These are phyloP conservation scores for Vitis riparia DNA, from an alignment of 164 flowering plant species.

Conservation along the genomic window DNA sequence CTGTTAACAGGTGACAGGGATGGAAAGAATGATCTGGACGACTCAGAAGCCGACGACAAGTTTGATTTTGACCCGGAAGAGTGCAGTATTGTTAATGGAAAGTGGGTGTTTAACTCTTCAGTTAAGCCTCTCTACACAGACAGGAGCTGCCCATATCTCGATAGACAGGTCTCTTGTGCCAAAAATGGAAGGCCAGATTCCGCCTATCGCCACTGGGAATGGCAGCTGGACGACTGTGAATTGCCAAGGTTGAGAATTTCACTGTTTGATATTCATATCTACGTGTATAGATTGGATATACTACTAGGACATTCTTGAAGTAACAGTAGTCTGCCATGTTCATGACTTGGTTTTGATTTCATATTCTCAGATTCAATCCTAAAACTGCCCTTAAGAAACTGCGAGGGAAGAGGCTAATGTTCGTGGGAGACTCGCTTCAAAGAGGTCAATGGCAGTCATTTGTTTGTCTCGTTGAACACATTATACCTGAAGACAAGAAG, in stretches of 20 bases:
- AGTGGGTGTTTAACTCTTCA: conserved; percentile 80
- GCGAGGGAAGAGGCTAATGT: conserved; percentile 81
- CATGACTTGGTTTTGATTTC: background rate
- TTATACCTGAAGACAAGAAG: conserved; percentile 56
- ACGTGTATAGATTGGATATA: no score
- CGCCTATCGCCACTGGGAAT: conserved; percentile 79
- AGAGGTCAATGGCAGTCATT: conserved; percentile 90
- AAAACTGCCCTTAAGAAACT: conserved; percentile 53
- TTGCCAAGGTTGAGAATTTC: conserved; percentile 58
- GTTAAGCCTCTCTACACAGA: conserved; percentile 72
- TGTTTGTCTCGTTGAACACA: conserved; percentile 72
- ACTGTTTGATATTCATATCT: background rate
- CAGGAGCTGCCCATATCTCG: conserved; percentile 68
- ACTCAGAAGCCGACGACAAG: conserved; percentile 47
- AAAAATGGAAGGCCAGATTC: conserved; percentile 78
- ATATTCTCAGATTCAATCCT: conserved; percentile 63
- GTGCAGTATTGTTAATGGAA: conserved; percentile 62
- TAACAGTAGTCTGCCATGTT: no score
- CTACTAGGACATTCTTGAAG: no score
- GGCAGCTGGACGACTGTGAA: conserved; percentile 88
- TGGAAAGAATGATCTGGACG: conserved; percentile 15
- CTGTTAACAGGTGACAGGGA: conserved; percentile 9
- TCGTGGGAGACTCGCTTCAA: conserved; percentile 89
- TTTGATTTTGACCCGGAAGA: conserved; percentile 67
- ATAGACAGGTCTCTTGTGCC: conserved; percentile 64